Base-by-base conservation (phyloP, 2,329 filamentous ascomycete species). In the Seiridium cupressi region DNA sequence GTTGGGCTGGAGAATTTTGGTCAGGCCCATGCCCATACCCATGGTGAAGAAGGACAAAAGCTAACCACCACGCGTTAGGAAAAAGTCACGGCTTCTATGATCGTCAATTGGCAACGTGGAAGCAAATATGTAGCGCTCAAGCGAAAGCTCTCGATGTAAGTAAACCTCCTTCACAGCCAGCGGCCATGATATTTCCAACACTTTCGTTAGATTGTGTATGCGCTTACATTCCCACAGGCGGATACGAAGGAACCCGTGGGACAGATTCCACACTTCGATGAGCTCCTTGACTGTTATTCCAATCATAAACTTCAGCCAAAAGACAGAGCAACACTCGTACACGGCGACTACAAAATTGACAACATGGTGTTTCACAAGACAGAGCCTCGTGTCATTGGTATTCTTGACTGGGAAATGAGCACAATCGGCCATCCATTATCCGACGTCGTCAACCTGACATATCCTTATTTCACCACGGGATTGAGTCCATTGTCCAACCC, bases 371-470 rank as follows among this genome's bases (percentile, higher is more conserved):
- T 95, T 73, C 91, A 97, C 78, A 91, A 91, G 76, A 93, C 91
- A 0, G 89, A 94, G 73, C 89, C 93, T 6, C 81, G 87, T 53
- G 93, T 97, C 8, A 93, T 97, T 74, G 93, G 93, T 4, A 92
- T 97, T 58, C 77, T 97, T 7, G 93, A 97, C 76, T 97, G 93
- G 93, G 93, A 97, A 78, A 96, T 97, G 91, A 92, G 91, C n/a
- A 97, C 93, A 0, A 89, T 96, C 60, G 93, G 93, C 13, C 93
- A 97, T 73, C 93, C 93, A 0, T 83, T 97, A 36, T 93, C 91
- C 4, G 93, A 97, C 72, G 78, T 97, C 44, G 87, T 88, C 75
- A 97, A 97, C 76, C 81, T 97, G n/a, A 42, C 54, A 26, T 48
- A 51, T 44, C 57, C 53, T 3, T 60, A 44, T 42, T 57, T 44